Base-by-base conservation (phyloP, 2,329 filamentous ascomycete species). In the Rasamsonia emersonii region DNA sequence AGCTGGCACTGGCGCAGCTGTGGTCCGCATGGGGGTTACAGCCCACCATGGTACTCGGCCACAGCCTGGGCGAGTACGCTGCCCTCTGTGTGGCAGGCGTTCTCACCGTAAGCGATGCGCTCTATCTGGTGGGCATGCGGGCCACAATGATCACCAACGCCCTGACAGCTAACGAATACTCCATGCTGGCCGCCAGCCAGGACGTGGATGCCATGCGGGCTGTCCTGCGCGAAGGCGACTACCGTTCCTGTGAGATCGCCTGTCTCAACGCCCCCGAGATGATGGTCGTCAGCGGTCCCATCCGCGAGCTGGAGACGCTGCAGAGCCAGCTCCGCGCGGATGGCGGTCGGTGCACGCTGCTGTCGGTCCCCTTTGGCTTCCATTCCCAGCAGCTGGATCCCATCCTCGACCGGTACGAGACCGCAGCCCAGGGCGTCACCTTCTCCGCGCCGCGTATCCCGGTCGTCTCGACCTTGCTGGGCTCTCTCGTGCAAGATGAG, bases 331-430 rank as follows among this genome's bases (percentile, higher is more conserved):
- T 57, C 25, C 41, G 49, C 2, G 47, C 50, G n/a, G 45, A 51
- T 33, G 53, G 51, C 1, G 44, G 58, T 29, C 61, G 61, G 30
- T 54, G 49, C 28, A 64, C 58, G 4, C 59, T 56, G 31, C 42
- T 67, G 9, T 56, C 53, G 40, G 51, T 66, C 3, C 61, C 61
- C n/a, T 65, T 59, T 28, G 63, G 61, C 8, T 67, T 65, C 53
- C 63, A 67, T 38, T 65, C 62, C 5, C 52, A 58, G 4, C 62
- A 67, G 37, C 58, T 65, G 17, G 58, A 67, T 6, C 55, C 62
- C 3, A 61, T 70, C 2, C 45, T 69, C 2, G 53, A 56, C 1
- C 52, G 52, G 2, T 61, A 67, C 19, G 53, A 60, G 16, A 43
- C 50, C 3, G 37, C 54, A 17, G 51, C 61, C 2, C 51, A 52